Percentiles rank a stretch among this genome's conserved stretches.
These are phyloP conservation scores for Pseudonitzschia delicatissima DNA, from an alignment of 108 stramenopile genomes.

Conservation along the genomic window DNA sequence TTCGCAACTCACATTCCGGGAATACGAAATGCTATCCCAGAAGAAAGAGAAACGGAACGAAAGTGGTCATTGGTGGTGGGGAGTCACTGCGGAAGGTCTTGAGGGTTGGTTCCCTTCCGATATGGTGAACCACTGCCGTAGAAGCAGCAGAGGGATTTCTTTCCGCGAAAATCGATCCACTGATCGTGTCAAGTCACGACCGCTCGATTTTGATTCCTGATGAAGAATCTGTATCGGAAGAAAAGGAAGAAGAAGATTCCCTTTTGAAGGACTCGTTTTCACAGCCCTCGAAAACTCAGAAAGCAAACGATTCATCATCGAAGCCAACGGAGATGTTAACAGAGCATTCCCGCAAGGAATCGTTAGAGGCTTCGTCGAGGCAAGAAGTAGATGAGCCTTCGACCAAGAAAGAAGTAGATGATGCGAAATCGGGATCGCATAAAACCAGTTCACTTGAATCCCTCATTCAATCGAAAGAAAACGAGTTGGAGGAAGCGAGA, in stretches of 20 bases:
- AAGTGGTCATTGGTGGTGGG: conserved; percentile 47
- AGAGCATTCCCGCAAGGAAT: background rate
- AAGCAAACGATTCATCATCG: background rate
- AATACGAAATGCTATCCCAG: conserved; percentile 19
- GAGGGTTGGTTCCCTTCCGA: conserved; percentile 47
- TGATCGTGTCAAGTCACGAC: conserved; percentile 28
- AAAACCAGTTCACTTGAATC: conserved; percentile 2
- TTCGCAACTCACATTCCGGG: conserved; percentile 43
- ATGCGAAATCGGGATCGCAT: background rate
- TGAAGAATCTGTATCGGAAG: conserved; percentile 25
- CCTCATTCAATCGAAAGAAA: conserved; percentile 23
- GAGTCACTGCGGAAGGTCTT: conserved; percentile 38
- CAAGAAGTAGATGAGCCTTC: background rate
- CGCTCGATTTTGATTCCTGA: conserved; percentile 43
- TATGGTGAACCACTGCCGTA: conserved; percentile 43
- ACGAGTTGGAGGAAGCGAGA: conserved; percentile 4
- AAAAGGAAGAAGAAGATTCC: conserved; percentile 1
- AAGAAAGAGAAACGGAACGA: conserved; percentile 17
- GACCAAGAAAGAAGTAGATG: background rate
- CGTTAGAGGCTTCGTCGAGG: background rate
- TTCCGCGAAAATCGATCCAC: conserved; percentile 46
- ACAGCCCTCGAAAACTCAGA: background rate
- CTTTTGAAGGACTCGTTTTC: conserved; percentile 10
- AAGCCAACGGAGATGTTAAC: background rate
- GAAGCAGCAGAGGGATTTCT: conserved; percentile 52